phyloP scores from a whole-genome alignment of 805 yeast genomes.

The Ogataea naganishii region DNA sequence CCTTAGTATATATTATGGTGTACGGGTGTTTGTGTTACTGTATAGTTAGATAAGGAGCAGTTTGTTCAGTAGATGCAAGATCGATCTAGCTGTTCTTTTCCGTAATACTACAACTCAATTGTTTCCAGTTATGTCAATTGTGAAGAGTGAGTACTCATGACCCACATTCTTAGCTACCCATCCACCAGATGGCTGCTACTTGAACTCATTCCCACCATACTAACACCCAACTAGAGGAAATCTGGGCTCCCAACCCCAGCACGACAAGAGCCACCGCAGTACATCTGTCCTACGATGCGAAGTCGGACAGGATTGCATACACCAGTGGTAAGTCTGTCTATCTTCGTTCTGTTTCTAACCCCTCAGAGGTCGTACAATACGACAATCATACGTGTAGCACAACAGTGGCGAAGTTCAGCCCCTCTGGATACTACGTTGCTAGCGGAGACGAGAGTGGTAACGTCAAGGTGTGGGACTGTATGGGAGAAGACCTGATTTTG shows the following conservation, averaged over 20 bases:
- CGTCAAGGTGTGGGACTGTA: constrained; percentile 81
- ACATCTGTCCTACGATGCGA: constrained; percentile 66
- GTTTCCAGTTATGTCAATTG: no score
- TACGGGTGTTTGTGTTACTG: no score
- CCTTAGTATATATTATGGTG: no score
- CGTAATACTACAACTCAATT: no score
- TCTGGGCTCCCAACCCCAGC: constrained; percentile 71
- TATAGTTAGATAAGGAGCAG: no score
- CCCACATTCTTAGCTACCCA: no score
- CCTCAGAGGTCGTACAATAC: constrained; percentile 53
- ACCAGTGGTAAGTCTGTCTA: constrained; percentile 74
- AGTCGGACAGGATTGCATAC: constrained; percentile 66
- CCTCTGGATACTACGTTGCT: constrained; percentile 84
- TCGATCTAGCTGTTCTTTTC: no score
- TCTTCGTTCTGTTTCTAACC: constrained; percentile 54
- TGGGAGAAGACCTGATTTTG: constrained; percentile 43
- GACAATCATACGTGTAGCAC: constrained; percentile 62
- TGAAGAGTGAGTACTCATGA: no score
- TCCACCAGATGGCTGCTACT: no score
- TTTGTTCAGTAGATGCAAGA: no score
- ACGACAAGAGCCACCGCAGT: constrained; percentile 66
- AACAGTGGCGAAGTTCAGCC: constrained; percentile 80
- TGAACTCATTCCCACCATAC: no score
- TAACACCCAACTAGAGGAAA: no score
- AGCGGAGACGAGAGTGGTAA: constrained; percentile 89